Conservation (phyloP, 2,329 filamentous ascomycete genomes). For the Clarireedia monteithiana region DNA sequence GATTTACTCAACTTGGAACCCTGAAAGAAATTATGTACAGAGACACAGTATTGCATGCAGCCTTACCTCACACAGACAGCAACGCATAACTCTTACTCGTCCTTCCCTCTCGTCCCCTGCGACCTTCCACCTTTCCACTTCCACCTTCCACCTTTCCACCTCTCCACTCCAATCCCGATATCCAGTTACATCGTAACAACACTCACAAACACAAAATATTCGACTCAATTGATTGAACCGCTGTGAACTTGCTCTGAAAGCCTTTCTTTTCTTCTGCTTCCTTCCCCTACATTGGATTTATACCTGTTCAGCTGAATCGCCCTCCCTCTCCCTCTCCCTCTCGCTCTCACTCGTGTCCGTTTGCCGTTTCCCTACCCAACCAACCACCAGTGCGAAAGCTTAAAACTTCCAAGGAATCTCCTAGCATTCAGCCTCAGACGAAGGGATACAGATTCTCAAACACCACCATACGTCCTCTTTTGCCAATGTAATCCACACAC, state of each 20-base stretch:
- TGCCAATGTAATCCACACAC: constrained; percentile 1
- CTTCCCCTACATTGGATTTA: background rate
- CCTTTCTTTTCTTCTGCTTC: background rate
- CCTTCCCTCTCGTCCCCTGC: too few species aligned
- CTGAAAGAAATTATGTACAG: too few species aligned
- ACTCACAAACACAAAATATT: too few species aligned
- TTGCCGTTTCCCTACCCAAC: background rate
- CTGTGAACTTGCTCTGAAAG: background rate
- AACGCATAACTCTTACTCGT: too few species aligned
- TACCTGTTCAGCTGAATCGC: too few species aligned
- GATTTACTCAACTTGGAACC: too few species aligned
- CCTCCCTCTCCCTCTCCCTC: too few species aligned
- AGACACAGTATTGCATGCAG: too few species aligned
- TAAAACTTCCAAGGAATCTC: background rate
- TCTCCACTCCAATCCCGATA: background rate
- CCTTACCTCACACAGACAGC: too few species aligned
- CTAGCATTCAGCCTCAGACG: constrained; percentile 7
- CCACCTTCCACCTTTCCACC: background rate
- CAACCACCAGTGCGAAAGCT: constrained; percentile 7
- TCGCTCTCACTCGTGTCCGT: background rate
- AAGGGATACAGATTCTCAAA: constrained; percentile 7
- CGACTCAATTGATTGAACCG: too few species aligned
- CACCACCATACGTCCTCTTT: background rate
- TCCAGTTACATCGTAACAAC: too few species aligned
- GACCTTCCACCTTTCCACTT: background rate